Evolutionary conservation across 2,329 filamentous ascomycete genomes (phyloP), one percentile per base, ranked within the genome.

Genomic region (Incumbomyces lentus): DNA sequence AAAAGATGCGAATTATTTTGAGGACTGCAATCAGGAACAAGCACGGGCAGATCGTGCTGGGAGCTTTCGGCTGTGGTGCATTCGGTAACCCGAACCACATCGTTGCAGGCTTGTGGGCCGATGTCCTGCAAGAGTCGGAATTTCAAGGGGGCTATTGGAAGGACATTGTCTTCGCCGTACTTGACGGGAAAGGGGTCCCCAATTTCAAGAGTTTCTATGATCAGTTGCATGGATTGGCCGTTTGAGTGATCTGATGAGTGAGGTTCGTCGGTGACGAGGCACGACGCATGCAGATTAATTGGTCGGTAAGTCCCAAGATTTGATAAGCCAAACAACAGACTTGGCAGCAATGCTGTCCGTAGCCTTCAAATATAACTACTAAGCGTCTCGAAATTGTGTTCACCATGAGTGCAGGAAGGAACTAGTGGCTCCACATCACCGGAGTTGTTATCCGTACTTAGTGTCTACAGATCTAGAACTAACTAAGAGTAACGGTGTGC

Each of bases 31-130:
- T 72, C n/a, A 59, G 59, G 3, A 67, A 74, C 22, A 69, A 68
- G 1, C 79, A 84, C 55, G 66, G 71, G 17, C 67, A 72, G 53
- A 62, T 86, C 7, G 76, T 86, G 4, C 67, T 87, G 1, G 82
- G 82, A 0, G 81, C 82, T 0, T 58, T 86, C 41, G 82, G 82
- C 0, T 86, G 82, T 55, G 82, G 82, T 2, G 79, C 74, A 0
- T 84, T 83, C 59, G 55, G 54, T 0, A 83, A 85, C 58, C 82
- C 82, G 7, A 69, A 70, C 0, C 62, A 66, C 29, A 77, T 79
- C 50, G 75, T 86, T n/a, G 80, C 76, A 2, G 49, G 64, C 30
- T 80, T 79, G 54, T 86, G 81, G 71, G 59, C 67, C 22, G 73
- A 79, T 55, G 78, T 84, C 30, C 63, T 85, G 46, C 48, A 58